Evolutionary conservation across 164 flowering plant genomes (phyloP), one percentile per base, ranked within the genome.

Genomic region (Stephania cephalantha): DNA sequence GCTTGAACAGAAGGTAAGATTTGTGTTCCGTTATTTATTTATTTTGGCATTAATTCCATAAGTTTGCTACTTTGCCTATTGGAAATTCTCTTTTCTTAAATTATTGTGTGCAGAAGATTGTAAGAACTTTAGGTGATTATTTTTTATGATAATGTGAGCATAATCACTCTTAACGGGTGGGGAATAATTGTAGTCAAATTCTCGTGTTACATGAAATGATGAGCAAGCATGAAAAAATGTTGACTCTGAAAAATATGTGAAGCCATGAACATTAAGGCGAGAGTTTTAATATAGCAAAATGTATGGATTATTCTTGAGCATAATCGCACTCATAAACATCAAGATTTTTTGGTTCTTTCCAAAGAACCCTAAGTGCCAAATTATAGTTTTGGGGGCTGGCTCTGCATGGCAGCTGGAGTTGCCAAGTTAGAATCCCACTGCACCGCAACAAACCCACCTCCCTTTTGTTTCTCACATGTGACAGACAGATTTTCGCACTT

Each of bases 1-100:
- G 48, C 74, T 72, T 17, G 66, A 58, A 42, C 68, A 72, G 48
- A 72, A 72, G 74, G 74, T 72, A 58, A 18, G 65, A 1, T 58
- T 58, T 61, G 6, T n/a, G 9, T 61, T 61, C 22, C 42, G 1
- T 35, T 35, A 35, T 35, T 35, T 35, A 35, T 35, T 18, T 18
- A n/a, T 61, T n/a, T 61, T 61, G 6, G 66, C 18, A 17, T 17
- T 18, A 22, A 5, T 53, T 53, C 61, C 61, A 53, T 7, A 53
- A 53, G 18, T 53, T 53, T 53, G 61, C 5, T 3, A 61, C 66
- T 61, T 61, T 61, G 20, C 20, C n/a, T 20, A 58, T n/a, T 4
- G 17, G n/a, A 13, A 58, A 58, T 58, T 12, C 2, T 22, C n/a
- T 18, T 3, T 17, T 58, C n/a, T 17, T 5, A 18, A 58, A 58